These are phyloP conservation scores for Toxoplasma gondii DNA, from an alignment of 169 alveolate genomes.

Conservation along the genomic window DNA sequence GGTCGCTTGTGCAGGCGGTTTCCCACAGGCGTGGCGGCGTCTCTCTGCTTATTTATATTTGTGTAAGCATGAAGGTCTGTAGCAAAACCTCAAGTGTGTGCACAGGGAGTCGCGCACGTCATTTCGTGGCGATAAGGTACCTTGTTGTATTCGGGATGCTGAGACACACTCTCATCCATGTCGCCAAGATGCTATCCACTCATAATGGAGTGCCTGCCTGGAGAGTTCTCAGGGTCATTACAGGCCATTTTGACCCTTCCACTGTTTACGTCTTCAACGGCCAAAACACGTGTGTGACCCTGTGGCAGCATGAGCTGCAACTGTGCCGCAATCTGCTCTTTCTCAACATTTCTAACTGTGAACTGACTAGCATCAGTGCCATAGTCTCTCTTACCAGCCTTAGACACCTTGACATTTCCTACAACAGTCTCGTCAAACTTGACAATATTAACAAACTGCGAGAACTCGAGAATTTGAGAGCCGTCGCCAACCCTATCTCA, in stretches of 20 bases:
- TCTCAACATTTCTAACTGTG: neutral
- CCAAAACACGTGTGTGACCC: neutral
- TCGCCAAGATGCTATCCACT: neutral
- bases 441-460: neutral
- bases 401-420: neutral
- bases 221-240: constrained; percentile 5
- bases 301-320: neutral
- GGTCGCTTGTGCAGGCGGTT: too few relatives aligned
- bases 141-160: too few relatives aligned
- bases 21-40: too few relatives aligned
- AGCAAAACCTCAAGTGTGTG: too few relatives aligned
- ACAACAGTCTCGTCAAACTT: neutral
- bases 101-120: too few relatives aligned
- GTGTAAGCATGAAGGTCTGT: too few relatives aligned
- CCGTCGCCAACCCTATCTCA: neutral
- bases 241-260: constrained; percentile 13
- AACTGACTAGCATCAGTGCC: neutral
- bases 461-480: neutral
- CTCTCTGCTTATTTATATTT: too few relatives aligned
- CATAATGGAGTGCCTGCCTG: neutral
- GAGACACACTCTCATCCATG: too few relatives aligned
- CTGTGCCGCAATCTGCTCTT: constrained; percentile 14
- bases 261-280: neutral
- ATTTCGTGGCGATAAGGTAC: too few relatives aligned
- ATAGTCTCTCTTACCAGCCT: neutral